Percentiles rank a stretch among this genome's conserved stretches.
These are phyloP conservation scores for Dinochytrium kinnereticum DNA, from an alignment of 371 early-diverging fungal species.

Conservation along the genomic window DNA sequence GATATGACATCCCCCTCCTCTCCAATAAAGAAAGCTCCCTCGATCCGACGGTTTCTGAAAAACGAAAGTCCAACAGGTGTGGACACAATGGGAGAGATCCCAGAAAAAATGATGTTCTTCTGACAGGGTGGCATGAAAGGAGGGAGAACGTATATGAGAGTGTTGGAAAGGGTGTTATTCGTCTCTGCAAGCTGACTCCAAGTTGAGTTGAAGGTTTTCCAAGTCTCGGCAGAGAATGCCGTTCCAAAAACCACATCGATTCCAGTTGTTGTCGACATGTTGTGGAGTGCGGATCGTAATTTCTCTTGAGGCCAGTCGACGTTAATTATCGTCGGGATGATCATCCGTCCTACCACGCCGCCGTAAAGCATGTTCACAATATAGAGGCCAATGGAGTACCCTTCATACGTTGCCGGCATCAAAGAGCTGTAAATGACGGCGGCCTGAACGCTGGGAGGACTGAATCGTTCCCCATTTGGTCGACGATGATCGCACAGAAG, in stretches of 20 bases:
- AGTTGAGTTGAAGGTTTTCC: not conserved
- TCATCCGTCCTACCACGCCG: not conserved
- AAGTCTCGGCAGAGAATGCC: not conserved
- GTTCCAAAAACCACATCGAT: constrained; percentile 10
- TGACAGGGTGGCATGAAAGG: not conserved
- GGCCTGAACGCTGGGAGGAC: not conserved
- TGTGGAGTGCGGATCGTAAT: not conserved
- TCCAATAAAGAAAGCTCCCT: not conserved
- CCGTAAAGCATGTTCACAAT: not conserved
- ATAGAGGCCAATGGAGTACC: not conserved
- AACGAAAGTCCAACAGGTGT: not conserved
- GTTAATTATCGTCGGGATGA: not conserved
- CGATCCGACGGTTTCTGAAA: not conserved
- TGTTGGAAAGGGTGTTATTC: not conserved
- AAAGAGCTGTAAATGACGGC: not conserved
- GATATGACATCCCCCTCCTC: not conserved
- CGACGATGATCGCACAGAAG: not conserved
- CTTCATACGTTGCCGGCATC: not conserved
- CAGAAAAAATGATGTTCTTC: not conserved
- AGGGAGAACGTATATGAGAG: not conserved
- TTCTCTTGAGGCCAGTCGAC: not conserved
- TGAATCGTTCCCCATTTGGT: not conserved
- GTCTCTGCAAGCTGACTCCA: not conserved
- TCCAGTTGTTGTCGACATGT: not conserved
- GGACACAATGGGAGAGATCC: not conserved